Evolutionary conservation across 441 rosid species (phyloP).

Genomic region (Kokia cookei): DNA sequence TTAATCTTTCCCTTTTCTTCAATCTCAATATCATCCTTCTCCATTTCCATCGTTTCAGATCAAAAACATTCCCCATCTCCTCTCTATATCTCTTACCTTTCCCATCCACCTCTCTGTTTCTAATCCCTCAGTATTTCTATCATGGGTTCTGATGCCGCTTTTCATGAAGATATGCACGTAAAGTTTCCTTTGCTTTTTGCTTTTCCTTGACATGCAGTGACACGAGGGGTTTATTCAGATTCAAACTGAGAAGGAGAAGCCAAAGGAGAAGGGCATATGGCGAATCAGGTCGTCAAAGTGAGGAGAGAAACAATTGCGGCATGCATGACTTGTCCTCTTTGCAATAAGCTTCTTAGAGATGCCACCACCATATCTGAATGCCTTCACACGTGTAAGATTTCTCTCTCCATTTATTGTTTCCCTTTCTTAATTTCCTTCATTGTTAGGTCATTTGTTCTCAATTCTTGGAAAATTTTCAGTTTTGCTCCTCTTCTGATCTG

Average conservation of each 20-base stretch:
- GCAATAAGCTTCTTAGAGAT: constrained; percentile 50
- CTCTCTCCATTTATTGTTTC: background rate
- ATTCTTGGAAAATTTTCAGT: constrained; percentile 2
- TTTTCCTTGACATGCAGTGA: constrained; percentile 35
- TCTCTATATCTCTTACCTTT: constrained; percentile 3
- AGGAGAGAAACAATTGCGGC: constrained; percentile 61
- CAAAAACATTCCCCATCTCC: constrained; percentile 7
- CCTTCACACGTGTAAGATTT: constrained; percentile 72
- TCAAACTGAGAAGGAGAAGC: constrained; percentile 13
- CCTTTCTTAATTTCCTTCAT: background rate
- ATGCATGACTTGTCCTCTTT: constrained; percentile 81
- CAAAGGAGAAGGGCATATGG: constrained; percentile 15
- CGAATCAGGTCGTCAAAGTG: constrained; percentile 61
- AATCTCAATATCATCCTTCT: background rate
- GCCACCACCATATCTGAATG: constrained; percentile 92
- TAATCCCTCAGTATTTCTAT: constrained; percentile 4
- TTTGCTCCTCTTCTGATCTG: constrained; percentile 14
- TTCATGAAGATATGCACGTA: constrained; percentile 29
- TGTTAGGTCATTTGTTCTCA: background rate
- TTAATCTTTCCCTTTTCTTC: constrained; percentile 1
- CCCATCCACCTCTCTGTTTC: background rate
- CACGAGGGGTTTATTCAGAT: constrained; percentile 14
- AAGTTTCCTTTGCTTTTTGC: constrained; percentile 17
- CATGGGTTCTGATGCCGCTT: constrained; percentile 33
- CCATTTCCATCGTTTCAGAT: constrained; percentile 8